Base-by-base conservation (phyloP, 495 filamentous ascomycete species). In the Xylaria grammica region DNA sequence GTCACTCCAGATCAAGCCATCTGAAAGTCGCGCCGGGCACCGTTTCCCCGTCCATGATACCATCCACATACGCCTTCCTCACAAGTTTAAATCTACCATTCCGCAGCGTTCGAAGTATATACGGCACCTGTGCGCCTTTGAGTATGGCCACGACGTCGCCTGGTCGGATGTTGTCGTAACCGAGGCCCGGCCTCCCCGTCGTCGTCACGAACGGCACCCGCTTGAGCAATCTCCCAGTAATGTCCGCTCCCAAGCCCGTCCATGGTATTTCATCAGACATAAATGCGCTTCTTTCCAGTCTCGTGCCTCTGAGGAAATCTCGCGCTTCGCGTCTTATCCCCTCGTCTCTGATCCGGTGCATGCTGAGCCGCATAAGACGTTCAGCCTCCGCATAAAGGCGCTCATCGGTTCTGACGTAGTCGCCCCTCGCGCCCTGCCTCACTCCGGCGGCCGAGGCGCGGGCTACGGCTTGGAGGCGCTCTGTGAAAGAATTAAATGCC, bases 31-130 rank as follows among this genome's bases (percentile, higher is more conserved):
- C 32, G 11, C 32, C 32, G 32, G 32, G 32, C 32, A 36, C 32
- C 32, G 32, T 49, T 40, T 69, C 67, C 17, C 67, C 67, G 40
- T 69, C 56, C 67, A 69, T 69, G 30, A 69, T 69, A 40, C 67
- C 67, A 63, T 69, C 45, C 40, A 69, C 64, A 67, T 69, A 67
- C 1, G 63, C 55, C 42, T 69, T 64, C 17, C 67, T 60, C 13
- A 69, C 46, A 24, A 69, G 49, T 11, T 58, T 7, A 60, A 66
- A 67, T 29, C 46, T 32, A 22, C 24, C 63, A 49, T 63, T 51
- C 19, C 2, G 20, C 38, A 10, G 24, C 19, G 29, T 6, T 4
- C 67, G 65, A 24, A 69, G 65, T 15, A 69, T 40, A 59, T 67
- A 69, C 20, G 67, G 67, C 49, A 69, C 63, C 32, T 60, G 56